Evolutionary conservation across 768 basidiomycete species (phyloP), one percentile per base, ranked within the genome.

Genomic region (Symmetrospora coprosmae): DNA sequence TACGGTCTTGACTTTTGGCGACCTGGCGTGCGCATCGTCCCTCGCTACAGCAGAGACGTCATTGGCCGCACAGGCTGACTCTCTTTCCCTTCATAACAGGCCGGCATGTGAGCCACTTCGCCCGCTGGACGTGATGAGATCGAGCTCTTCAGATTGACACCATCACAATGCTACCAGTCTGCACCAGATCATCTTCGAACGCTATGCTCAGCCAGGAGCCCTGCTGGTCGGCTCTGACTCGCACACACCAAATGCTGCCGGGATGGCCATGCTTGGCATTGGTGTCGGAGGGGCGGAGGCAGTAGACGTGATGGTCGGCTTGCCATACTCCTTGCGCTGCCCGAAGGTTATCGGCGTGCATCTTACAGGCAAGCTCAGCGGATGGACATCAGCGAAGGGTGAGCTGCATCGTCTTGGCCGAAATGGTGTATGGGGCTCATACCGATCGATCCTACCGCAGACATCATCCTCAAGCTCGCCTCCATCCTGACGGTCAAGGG

Each of bases 1-100:
- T 99, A 96, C 74, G 91, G 91, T 72, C 89, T 97, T 68, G 92
- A 91, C 64, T 99, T 99, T 80, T 99, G 92, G 92, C 87, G 85
- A 76, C 91, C 92, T 45, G 92, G 94, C 68, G 91, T 88, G 69
- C 94, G 92, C 76, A 99, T 99, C n/a, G n/a, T n/a, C n/a, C n/a
- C n/a, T n/a, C n/a, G n/a, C n/a, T n/a, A n/a, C n/a, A n/a, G n/a
- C n/a, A n/a, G n/a, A n/a, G n/a, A n/a, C n/a, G n/a, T n/a, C n/a
- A n/a, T n/a, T n/a, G n/a, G n/a, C n/a, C n/a, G n/a, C n/a, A n/a
- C n/a, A n/a, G n/a, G n/a, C n/a, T n/a, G n/a, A n/a, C n/a, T n/a
- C n/a, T n/a, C n/a, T n/a, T n/a, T n/a, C n/a, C n/a, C n/a, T n/a
- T n/a, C n/a, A n/a, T n/a, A n/a, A n/a, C n/a, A n/a, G n/a, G n/a